A percentile compares a stretch with the other conserved stretches of the same genome.
These are phyloP conservation scores for Calonectria naviculata DNA, from an alignment of 2,329 filamentous ascomycete species.

Conservation along the genomic window DNA sequence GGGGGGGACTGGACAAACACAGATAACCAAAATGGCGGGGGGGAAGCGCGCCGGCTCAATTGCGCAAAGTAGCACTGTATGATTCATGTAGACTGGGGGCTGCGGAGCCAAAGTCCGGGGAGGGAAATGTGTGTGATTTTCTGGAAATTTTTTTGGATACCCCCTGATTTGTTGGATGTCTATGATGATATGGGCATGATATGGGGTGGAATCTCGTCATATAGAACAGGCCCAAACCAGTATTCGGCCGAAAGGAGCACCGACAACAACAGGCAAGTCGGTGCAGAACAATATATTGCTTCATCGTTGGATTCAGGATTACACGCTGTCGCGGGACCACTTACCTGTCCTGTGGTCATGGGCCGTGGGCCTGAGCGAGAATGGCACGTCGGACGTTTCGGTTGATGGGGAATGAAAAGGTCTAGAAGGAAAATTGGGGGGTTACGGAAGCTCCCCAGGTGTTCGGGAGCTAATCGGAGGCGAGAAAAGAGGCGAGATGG, in stretches of 20 bases:
- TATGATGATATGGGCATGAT: conserved; percentile 9
- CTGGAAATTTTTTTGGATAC: not conserved
- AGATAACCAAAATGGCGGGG: not conserved
- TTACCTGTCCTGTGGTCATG: not conserved
- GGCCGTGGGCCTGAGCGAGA: not conserved
- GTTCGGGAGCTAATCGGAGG: conserved; percentile 42
- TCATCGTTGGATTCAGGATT: not conserved
- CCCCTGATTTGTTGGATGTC: conserved; percentile 7
- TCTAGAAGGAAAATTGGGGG: conserved; percentile 13
- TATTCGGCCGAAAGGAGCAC: conserved; percentile 15
- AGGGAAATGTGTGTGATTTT: not conserved
- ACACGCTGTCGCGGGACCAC: not conserved
- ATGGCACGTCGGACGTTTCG: not conserved
- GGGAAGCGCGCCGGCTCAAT: not conserved
- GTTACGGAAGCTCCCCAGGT: conserved; percentile 29
- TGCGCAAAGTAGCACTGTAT: not conserved
- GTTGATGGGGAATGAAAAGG: not conserved
- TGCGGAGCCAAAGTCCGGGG: conserved; percentile 6
- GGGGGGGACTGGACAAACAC: not conserved
- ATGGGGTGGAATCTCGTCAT: conserved; percentile 13
- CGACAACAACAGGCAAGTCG: not conserved
- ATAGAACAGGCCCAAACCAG: conserved; percentile 4
- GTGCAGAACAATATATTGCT: not conserved
- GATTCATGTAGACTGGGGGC: not conserved
- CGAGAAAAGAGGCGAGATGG: conserved; percentile 40